Evolutionary conservation across 495 filamentous ascomycete genomes (phyloP), one percentile per base, ranked within the genome.

Genomic region (Lichenothelia convexa): DNA sequence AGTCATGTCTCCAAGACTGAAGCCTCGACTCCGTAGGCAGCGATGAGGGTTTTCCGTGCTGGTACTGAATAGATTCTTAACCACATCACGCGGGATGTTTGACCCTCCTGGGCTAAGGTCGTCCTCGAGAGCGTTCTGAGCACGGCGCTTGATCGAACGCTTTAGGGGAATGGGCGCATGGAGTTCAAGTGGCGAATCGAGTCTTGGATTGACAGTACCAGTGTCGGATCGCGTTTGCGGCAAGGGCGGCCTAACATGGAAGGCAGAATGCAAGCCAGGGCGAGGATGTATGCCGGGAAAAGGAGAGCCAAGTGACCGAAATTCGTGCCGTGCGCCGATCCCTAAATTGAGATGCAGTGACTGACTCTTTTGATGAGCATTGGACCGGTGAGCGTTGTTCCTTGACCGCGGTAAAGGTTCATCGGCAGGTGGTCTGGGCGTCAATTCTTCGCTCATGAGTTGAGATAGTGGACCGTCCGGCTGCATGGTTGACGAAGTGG

Each of bases 401-500:
- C 22, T 23, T 15, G 30, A 26, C 26, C 44, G 40, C 13, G 41
- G 43, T n/a, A n/a, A n/a, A n/a, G n/a, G n/a, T n/a, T n/a, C n/a
- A 9, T 41, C 39, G 12, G 42, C 38, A 5, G 36, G 13, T 3
- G 36, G 22, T 2, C 35, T 40, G 5, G 48, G 44, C 12, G 46
- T 40, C 3, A 18, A 30, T 13, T 57, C 50, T 16, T 54, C 54
- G 26, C 59, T 51, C n/a, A 70, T 54, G 21, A 81, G 50, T 42
- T 68, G 65, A 15, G 81, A 70, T 35, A 95, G 54, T 0, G 80
- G 75, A 30, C 71, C 78, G 22, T 69, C 64, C 1, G 70, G 72
- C 36, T 78, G 71, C 80, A 87, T 87, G 12, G 69, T 71, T n/a
- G 77, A 67, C 11, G 85, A 68, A 6, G 80, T 79, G 55, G 79